Conservation (phyloP, 1,284 basidiomycete genomes). For the Phellopilus nigrolimitatus region DNA sequence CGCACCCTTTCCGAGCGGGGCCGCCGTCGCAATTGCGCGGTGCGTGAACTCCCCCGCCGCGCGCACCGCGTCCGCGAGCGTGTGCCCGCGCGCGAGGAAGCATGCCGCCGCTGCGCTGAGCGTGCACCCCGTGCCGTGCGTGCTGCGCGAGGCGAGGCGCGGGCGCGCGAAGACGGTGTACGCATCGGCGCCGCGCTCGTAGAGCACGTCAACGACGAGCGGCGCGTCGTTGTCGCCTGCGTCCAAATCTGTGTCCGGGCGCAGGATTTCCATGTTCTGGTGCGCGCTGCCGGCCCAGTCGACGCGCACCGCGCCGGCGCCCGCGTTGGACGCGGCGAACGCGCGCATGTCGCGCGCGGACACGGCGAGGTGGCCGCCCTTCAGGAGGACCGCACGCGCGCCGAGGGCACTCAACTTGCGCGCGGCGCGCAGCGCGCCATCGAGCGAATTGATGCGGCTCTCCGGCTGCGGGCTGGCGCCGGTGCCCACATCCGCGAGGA, state of each 20-base stretch:
- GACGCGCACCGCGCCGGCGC: slow-evolving; percentile 33
- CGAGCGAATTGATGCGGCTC: slow-evolving; percentile 41
- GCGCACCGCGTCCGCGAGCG: slow-evolving; percentile 56
- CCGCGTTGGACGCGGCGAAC: slow-evolving; percentile 27
- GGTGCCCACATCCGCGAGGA: slow-evolving; percentile 55
- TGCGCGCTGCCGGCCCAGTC: slow-evolving; percentile 37
- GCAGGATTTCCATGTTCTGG: slow-evolving; percentile 62
- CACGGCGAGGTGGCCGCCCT: slow-evolving; percentile 78
- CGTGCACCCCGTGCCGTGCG: slow-evolving; percentile 95
- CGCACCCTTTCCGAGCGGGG: slow-evolving; percentile 69
- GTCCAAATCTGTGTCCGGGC: too few species aligned
- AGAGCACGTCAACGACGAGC: slow-evolving; percentile 78
- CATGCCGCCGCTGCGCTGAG: slow-evolving; percentile 81
- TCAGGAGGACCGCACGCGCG: slow-evolving; percentile 67
- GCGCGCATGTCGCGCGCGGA: slow-evolving; percentile 40
- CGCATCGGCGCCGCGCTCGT: slow-evolving; percentile 32
- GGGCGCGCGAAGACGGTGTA: slow-evolving; percentile 61
- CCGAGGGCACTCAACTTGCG: slow-evolving; percentile 47
- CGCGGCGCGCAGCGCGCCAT: slow-evolving; percentile 64
- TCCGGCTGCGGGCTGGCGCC: slow-evolving; percentile 9
- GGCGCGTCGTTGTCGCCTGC: slow-evolving; percentile 21
- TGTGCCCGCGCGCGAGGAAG: slow-evolving; percentile 50
- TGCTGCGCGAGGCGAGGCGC: slow-evolving; percentile 64
- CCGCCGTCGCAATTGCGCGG: slow-evolving; percentile 69
- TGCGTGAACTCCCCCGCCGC: slow-evolving; percentile 72